phyloP scores from a whole-genome alignment of 805 yeast genomes.

The Candida nanaspora region DNA sequence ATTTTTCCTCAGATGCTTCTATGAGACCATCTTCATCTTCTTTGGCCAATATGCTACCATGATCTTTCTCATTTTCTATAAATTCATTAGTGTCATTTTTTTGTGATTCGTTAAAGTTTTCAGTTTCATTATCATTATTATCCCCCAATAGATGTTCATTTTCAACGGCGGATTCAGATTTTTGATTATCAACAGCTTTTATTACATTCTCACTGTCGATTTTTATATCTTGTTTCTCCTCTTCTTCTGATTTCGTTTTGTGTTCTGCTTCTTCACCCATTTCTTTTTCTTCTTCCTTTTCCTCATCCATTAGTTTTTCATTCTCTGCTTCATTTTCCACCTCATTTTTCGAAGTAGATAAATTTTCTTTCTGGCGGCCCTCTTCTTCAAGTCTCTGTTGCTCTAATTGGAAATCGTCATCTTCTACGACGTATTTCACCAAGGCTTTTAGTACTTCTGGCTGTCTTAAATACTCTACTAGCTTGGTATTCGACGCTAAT shows the following conservation, averaged over 20 bases:
- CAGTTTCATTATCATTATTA: conserved; percentile 22
- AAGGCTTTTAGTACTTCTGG: conserved; percentile 66
- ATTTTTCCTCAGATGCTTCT: conserved; percentile 2
- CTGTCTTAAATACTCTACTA: conserved; percentile 73
- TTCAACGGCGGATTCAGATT: too few species aligned
- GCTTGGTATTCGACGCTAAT: conserved; percentile 61
- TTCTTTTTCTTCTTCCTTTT: too few species aligned
- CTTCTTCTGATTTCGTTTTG: too few species aligned
- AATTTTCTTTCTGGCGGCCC: too few species aligned
- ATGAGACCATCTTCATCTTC: conserved; percentile 1
- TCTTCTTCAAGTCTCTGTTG: conserved; percentile 11
- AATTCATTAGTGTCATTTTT: neutral
- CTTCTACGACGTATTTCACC: conserved; percentile 56
- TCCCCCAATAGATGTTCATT: too few species aligned
- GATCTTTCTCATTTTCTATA: conserved; percentile 8
- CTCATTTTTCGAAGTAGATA: too few species aligned
- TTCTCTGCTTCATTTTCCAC: conserved; percentile 8
- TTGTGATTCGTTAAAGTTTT: neutral
- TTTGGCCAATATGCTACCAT: neutral
- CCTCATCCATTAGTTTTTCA: conserved; percentile 8
- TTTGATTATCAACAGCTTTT: too few species aligned
- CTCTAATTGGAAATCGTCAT: conserved; percentile 32
- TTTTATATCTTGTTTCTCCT: too few species aligned
- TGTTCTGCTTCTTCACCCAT: too few species aligned
- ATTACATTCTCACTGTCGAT: too few species aligned